These are phyloP conservation scores for Coniochaeta ligniaria DNA, from an alignment of 2,329 filamentous ascomycete genomes.

Conservation along the genomic window DNA sequence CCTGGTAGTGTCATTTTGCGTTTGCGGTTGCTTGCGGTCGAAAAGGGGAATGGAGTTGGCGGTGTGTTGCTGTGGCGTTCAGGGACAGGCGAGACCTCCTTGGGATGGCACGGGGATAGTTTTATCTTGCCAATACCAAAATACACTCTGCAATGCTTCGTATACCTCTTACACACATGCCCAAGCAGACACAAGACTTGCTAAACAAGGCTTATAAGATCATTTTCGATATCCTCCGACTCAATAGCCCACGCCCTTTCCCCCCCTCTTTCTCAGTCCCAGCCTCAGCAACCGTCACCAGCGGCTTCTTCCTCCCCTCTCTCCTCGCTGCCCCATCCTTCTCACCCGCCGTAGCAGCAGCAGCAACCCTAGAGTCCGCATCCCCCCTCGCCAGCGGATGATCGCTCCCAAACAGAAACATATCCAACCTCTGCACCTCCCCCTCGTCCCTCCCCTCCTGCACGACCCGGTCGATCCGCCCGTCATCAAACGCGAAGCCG, in stretches of 20 bases:
- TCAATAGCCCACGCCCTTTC: background rate
- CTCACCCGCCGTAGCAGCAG: background rate
- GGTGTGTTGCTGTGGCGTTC: background rate
- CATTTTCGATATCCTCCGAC: background rate
- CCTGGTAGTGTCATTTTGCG: background rate
- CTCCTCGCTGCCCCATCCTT: background rate
- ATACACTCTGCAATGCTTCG: background rate
- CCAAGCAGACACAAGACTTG: too few relatives aligned
- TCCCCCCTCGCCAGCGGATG: background rate
- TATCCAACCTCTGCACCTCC: slow-evolving; percentile 45
- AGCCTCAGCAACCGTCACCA: background rate
- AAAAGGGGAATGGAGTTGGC: background rate
- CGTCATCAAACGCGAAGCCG: slow-evolving; percentile 57
- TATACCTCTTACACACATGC: background rate
- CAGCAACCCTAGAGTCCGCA: background rate
- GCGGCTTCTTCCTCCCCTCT: background rate
- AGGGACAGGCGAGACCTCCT: background rate
- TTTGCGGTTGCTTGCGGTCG: background rate
- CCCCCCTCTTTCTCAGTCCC: background rate
- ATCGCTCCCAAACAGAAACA: slow-evolving; percentile 10
- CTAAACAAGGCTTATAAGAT: background rate
- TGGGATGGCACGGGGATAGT: background rate
- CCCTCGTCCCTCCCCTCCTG: slow-evolving; percentile 38
- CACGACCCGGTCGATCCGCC: slow-evolving; percentile 50
- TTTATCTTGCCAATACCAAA: background rate